phyloP scores from a whole-genome alignment of 306 rosid species.

The Quercus berberidifolia region DNA sequence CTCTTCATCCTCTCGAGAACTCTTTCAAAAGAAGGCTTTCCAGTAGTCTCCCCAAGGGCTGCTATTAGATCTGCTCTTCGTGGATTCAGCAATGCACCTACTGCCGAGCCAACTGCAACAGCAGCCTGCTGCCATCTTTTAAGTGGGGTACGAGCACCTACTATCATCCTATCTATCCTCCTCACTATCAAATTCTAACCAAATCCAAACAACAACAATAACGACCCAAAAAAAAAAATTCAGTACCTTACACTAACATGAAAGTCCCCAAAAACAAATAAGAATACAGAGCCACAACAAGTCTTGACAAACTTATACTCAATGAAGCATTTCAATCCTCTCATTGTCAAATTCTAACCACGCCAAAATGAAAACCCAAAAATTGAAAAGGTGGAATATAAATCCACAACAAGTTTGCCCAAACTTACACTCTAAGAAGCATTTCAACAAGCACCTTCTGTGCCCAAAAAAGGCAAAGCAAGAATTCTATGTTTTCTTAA shows the following conservation, averaged over 20 bases:
- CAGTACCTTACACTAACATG: background rate
- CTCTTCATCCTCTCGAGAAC: constrained; percentile 77
- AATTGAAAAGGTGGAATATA: background rate
- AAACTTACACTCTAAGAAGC: background rate
- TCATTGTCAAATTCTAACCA: too few species aligned
- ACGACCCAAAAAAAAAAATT: background rate
- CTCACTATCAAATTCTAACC: constrained; percentile 9
- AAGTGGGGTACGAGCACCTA: constrained; percentile 49
- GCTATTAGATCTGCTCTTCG: constrained; percentile 94
- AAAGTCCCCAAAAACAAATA: background rate
- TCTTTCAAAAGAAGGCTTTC: constrained; percentile 83
- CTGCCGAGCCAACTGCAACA: constrained; percentile 85
- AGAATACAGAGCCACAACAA: background rate
- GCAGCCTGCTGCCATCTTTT: constrained; percentile 89
- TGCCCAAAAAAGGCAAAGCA: background rate
- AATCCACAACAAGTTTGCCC: background rate
- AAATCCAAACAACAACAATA: background rate
- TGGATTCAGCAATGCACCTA: constrained; percentile 88
- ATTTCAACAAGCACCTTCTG: constrained; percentile 8
- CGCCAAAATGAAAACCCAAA: background rate
- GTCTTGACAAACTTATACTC: background rate
- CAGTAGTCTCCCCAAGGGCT: constrained; percentile 94
- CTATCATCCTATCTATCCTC: constrained; percentile 40
- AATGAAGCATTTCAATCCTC: background rate
- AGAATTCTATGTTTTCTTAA: too few species aligned